Evolutionary conservation across 768 basidiomycete species (phyloP).

Genomic region (Lactifluus hygrophoroides): DNA sequence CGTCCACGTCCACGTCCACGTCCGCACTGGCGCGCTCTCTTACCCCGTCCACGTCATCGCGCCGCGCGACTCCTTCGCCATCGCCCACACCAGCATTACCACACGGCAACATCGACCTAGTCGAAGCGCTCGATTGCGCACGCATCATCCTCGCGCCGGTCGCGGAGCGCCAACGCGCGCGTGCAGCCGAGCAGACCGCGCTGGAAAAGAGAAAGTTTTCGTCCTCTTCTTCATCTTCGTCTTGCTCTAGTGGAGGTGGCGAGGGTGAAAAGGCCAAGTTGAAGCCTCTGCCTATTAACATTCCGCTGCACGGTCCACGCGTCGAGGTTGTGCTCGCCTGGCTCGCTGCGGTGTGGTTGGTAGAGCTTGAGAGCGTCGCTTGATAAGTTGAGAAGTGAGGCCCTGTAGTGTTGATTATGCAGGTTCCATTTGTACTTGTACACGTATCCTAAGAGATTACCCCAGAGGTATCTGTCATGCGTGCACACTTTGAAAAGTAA

Average conservation of each 20-base stretch:
- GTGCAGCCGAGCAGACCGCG: conserved; percentile 39
- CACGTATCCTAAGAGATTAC: too few relatives aligned
- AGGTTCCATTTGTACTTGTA: too few relatives aligned
- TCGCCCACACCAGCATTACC: conserved; percentile 14
- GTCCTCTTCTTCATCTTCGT: not conserved
- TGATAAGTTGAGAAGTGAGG: too few relatives aligned
- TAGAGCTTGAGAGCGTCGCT: conserved; percentile 48
- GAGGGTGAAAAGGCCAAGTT: conserved; percentile 35
- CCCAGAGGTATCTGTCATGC: too few relatives aligned
- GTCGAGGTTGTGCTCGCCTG: conserved; percentile 82
- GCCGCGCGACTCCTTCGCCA: conserved; percentile 19
- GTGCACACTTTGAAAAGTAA: too few relatives aligned
- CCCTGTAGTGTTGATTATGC: too few relatives aligned
- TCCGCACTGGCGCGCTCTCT: not conserved
- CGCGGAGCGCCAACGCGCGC: conserved; percentile 50
- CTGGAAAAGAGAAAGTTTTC: conserved; percentile 41
- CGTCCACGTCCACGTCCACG: not conserved
- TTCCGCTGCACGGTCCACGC: conserved; percentile 77
- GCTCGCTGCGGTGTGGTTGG: conserved; percentile 74
- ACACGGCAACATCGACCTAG: conserved; percentile 32
- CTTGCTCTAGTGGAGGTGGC: conserved; percentile 24
- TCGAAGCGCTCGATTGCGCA: conserved; percentile 52
- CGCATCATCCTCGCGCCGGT: conserved; percentile 72
- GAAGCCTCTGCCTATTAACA: conserved; percentile 62
- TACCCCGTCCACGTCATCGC: conserved; percentile 13